These are phyloP conservation scores for Gossypium arboreum DNA, from an alignment of 345 rosid genomes.

Conservation along the genomic window DNA sequence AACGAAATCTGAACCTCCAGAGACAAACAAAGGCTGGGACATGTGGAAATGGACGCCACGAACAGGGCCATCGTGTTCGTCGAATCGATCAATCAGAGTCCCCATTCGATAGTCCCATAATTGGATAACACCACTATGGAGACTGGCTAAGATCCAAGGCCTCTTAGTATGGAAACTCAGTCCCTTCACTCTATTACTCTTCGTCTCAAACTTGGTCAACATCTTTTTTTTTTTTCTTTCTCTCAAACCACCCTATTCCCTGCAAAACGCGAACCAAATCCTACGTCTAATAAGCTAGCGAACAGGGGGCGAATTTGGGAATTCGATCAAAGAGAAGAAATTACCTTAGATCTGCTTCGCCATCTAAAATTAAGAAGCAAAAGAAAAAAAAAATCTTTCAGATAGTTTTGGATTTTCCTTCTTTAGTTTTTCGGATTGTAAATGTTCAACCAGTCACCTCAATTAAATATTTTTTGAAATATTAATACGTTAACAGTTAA, in stretches of 20 bases:
- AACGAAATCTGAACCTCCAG: conserved; percentile 60
- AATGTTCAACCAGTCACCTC: too few species aligned
- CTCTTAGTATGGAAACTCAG: conserved; percentile 90
- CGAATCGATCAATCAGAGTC: conserved; percentile 85
- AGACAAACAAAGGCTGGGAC: conserved; percentile 89
- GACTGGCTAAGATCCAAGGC: conserved; percentile 98
- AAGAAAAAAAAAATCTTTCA: background rate
- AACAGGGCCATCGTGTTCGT: conserved; percentile 98
- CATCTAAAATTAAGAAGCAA: background rate
- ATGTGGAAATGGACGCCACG: conserved; percentile 96
- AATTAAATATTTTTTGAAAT: too few species aligned
- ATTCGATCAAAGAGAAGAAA: background rate
- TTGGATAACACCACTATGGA: conserved; percentile 98
- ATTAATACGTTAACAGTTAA: too few species aligned
- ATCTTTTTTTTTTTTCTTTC: conserved; percentile 40
- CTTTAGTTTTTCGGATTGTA: background rate
- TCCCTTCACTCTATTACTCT: conserved; percentile 98
- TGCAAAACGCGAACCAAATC: conserved; percentile 14
- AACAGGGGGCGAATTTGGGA: background rate
- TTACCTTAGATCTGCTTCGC: conserved; percentile 6
- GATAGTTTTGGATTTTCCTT: background rate
- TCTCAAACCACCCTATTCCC: conserved; percentile 29
- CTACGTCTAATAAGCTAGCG: background rate
- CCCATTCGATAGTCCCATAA: conserved; percentile 99
- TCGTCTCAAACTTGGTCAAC: conserved; percentile 97